Percentiles rank a stretch among this genome's conserved stretches.
Conservation (phyloP, 306 rosid genomes). For the Potentilla sterilis region DNA sequence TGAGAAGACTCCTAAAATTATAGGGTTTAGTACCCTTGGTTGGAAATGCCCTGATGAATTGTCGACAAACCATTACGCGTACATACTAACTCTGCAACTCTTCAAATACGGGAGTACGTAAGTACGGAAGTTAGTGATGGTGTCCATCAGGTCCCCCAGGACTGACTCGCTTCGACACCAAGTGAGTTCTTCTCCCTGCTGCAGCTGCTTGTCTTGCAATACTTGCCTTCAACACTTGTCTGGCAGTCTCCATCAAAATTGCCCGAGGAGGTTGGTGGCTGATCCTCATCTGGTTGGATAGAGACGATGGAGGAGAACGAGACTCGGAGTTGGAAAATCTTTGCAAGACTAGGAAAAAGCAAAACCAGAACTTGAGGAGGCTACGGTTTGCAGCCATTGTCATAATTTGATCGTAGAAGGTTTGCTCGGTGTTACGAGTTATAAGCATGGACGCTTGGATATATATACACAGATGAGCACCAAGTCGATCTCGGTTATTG, state of each 20-base stretch:
- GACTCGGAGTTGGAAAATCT: constrained; percentile 19
- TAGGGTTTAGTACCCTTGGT: too few relatives aligned
- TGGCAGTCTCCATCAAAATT: constrained; percentile 20
- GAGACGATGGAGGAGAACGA: background rate
- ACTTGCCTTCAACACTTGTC: constrained; percentile 26
- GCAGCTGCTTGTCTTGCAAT: constrained; percentile 24
- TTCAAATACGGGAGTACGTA: background rate
- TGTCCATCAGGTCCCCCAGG: constrained; percentile 44
- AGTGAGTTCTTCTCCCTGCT: background rate
- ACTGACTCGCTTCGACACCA: constrained; percentile 19
- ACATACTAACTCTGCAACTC: background rate
- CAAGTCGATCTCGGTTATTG: background rate
- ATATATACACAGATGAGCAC: background rate
- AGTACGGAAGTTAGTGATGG: constrained; percentile 25
- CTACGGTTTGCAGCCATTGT: constrained; percentile 6
- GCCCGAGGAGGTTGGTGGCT: background rate
- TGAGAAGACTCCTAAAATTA: too few relatives aligned
- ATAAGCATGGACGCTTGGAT: background rate
- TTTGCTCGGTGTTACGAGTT: background rate
- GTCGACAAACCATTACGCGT: background rate
- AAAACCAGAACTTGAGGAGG: constrained; percentile 6
- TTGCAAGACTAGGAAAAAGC: constrained; percentile 11
- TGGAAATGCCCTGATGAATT: too few relatives aligned
- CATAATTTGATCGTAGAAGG: background rate
- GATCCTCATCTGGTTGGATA: background rate